A percentile compares a stretch with the other conserved stretches of the same genome.
Conservation (phyloP, 2,329 filamentous ascomycete genomes). For the Ophiostoma australiae region DNA sequence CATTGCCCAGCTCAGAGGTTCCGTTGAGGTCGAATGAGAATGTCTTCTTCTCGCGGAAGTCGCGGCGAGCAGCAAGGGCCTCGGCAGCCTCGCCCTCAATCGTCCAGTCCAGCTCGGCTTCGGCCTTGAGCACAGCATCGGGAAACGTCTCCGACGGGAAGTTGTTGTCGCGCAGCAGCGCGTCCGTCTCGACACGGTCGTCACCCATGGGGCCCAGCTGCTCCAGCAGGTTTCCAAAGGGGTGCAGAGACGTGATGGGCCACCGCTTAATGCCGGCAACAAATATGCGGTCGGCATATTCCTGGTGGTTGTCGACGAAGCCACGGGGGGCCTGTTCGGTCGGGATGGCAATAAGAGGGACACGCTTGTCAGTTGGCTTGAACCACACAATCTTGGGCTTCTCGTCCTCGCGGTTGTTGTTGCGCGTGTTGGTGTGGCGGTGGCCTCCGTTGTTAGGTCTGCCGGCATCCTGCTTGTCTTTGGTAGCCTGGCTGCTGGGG, state of each 20-base stretch:
- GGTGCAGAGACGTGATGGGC: constrained; percentile 99
- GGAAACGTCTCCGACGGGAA: constrained; percentile 97
- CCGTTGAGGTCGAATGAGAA: constrained; percentile 93
- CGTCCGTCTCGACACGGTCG: constrained; percentile 95
- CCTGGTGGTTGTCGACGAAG: constrained; percentile 97
- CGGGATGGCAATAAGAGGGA: constrained; percentile 94
- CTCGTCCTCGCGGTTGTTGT: constrained; percentile 79
- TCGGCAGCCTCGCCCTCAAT: constrained; percentile 67
- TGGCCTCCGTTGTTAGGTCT: constrained; percentile 58
- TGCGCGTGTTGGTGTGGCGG: constrained; percentile 40
- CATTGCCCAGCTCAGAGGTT: constrained; percentile 82
- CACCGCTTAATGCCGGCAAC: constrained; percentile 99
- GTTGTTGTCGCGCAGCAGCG: constrained; percentile 95
- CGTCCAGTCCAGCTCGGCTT: constrained; percentile 79
- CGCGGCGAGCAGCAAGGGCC: constrained; percentile 65
- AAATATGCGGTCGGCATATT: constrained; percentile 96
- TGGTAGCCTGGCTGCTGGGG: constrained; percentile 95
- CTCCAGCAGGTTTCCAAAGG: constrained; percentile 95
- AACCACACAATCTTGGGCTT: constrained; percentile 99
- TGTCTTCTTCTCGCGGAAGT: constrained; percentile 81
- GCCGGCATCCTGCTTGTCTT: constrained; percentile 98
- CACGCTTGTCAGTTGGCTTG: constrained; percentile 98
- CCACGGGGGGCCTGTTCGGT: constrained; percentile 96
- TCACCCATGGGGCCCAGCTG: constrained; percentile 97
- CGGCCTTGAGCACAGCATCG: constrained; percentile 88